Percentiles rank a stretch among this genome's conserved stretches.
These are phyloP conservation scores for Alternaria tenuissima DNA, from an alignment of 2,329 filamentous ascomycete species.

Conservation along the genomic window DNA sequence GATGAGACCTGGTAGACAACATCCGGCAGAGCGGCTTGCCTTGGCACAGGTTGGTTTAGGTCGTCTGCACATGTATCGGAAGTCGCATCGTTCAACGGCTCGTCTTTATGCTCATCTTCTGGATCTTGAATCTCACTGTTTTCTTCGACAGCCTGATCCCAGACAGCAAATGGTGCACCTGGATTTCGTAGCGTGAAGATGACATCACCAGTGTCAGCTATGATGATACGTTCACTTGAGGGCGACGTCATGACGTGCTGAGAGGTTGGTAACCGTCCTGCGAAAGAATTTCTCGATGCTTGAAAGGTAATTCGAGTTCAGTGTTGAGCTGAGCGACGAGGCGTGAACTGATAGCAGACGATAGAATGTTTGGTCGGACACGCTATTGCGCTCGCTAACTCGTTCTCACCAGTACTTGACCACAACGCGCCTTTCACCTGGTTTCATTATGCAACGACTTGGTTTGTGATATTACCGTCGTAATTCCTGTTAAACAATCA, in stretches of 20 bases:
- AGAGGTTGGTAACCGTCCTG: too few species aligned
- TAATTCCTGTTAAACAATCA: background rate
- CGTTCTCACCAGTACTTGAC: too few species aligned
- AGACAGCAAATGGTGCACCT: conserved; percentile 7
- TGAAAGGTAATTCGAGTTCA: background rate
- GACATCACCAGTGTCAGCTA: conserved; percentile 11
- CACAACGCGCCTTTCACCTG: background rate
- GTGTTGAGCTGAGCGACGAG: background rate
- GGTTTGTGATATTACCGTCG: background rate
- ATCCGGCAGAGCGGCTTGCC: background rate
- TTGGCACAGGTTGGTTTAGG: background rate
- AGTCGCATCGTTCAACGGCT: background rate
- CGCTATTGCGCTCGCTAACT: too few species aligned
- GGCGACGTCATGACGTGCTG: background rate
- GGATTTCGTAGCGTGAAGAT: conserved; percentile 6
- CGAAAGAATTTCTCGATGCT: too few species aligned
- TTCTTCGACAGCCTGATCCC: background rate
- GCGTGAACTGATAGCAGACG: background rate
- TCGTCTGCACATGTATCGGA: background rate
- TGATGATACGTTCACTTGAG: background rate
- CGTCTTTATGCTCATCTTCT: background rate
- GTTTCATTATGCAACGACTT: background rate
- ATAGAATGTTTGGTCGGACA: too few species aligned
- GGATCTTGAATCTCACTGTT: background rate
- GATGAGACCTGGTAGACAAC: conserved; percentile 10